Evolutionary conservation across 2,329 filamentous ascomycete genomes (phyloP).

Genomic region (Stagonosporopsis rhizophila): DNA sequence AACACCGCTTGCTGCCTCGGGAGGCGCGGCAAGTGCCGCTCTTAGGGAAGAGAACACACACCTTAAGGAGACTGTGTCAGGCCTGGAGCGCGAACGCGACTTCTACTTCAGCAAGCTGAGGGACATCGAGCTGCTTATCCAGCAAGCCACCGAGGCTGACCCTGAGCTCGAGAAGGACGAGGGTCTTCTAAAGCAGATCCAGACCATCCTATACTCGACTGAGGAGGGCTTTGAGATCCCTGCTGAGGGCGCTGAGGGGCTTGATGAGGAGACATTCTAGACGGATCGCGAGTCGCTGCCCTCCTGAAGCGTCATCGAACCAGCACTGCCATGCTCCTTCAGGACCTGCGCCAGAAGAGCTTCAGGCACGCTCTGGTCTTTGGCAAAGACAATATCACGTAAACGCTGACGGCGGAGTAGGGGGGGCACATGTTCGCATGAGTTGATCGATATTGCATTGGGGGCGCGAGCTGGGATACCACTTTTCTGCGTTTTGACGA

Average conservation of each 20-base stretch:
- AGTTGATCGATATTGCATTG: slow-evolving; percentile 37
- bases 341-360: no score
- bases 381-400: background rate
- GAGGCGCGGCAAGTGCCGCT: slow-evolving; percentile 70
- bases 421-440: slow-evolving; percentile 24
- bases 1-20: slow-evolving; percentile 50
- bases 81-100: slow-evolving; percentile 93
- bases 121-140: slow-evolving; percentile 93
- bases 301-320: background rate
- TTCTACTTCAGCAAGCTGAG: slow-evolving; percentile 99
- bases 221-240: slow-evolving; percentile 88
- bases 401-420: slow-evolving; percentile 53
- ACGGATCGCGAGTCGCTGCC: background rate
- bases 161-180: slow-evolving; percentile 95
- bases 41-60: slow-evolving; percentile 85
- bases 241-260: slow-evolving; percentile 71
- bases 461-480: slow-evolving; percentile 44
- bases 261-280: slow-evolving; percentile 71
- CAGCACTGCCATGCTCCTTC: background rate
- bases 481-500: slow-evolving; percentile 36
- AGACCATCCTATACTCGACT: slow-evolving; percentile 95
- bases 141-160: slow-evolving; percentile 90
- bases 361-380: background rate
- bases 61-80: slow-evolving; percentile 93
- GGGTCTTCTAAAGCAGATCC: slow-evolving; percentile 92